Base-by-base conservation (phyloP, 768 basidiomycete genomes). In the Cyclocybe cylindracea region DNA sequence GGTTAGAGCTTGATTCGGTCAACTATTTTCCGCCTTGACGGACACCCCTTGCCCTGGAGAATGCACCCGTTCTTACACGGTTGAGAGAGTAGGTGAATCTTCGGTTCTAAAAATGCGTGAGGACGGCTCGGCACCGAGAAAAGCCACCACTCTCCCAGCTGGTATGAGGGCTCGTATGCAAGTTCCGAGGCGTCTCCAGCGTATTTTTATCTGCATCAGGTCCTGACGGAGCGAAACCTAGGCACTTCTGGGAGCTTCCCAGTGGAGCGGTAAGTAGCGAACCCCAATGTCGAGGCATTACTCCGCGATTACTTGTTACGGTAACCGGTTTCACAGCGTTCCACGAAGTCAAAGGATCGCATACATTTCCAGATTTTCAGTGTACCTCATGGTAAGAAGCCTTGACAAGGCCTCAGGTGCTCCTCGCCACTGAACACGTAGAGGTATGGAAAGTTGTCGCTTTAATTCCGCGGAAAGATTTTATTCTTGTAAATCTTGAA, bases 391-490 rank as follows among this genome's bases (percentile, higher is more conserved):
- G 59, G 48, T 31, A n/a, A 44, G 29, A 24, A 24, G 24, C 24
- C 24, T 24, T 24, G 24, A 24, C 24, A 24, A 24, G 24, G 24
- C 24, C 24, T 24, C 24, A 24, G 24, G 24, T 24, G 24, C 24
- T 24, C 24, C 24, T 24, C 4, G 24, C 24, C 24, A 24, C 24
- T 24, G 24, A 24, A 24, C 24, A 24, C 24, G 11, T 50, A 18
- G 31, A 37, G 37, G 35, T n/a, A 41, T 10, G 41, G 49, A 13
- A 4, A 34, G 44, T 45, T 29, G 29, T 46, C 54, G 33, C 50
- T 44, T 55, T 55, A 60, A 53, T 55, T 47, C 56, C 59, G 56
- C 59, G 56, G 53, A 55, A 16, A 36, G 42, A 4, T 5, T 35
- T n/a, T 39, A 14, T 56, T 14, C 9, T 46, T n/a, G 41, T 43